Percentiles rank a stretch among this genome's conserved stretches.
Evolutionary conservation across 345 rosid species (phyloP).

Genomic region (Litchi chinensis): DNA sequence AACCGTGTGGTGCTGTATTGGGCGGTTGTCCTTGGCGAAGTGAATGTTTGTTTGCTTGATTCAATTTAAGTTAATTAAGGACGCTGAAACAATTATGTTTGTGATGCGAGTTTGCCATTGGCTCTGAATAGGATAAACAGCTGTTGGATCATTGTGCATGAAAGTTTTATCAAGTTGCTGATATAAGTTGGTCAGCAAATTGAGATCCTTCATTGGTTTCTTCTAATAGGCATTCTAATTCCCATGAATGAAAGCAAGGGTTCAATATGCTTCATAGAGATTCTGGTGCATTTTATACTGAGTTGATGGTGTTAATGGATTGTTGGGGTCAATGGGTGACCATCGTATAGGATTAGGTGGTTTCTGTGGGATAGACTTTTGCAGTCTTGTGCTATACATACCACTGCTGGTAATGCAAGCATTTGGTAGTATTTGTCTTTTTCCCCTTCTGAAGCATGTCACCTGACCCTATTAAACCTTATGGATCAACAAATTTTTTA

Average conservation of each 20-base stretch:
- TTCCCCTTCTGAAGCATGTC: no score
- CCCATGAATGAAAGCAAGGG: background rate
- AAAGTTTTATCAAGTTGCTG: background rate
- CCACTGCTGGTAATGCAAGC: background rate
- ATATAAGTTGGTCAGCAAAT: background rate
- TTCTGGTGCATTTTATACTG: background rate
- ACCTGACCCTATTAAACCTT: no score
- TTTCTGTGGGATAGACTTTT: background rate
- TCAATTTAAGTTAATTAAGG: background rate
- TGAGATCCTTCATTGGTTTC: background rate
- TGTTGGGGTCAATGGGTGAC: background rate
- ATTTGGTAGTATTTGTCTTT: background rate
- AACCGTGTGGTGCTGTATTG: no score
- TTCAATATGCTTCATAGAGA: background rate
- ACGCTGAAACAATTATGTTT: background rate
- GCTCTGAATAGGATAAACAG: background rate
- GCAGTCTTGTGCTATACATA: background rate
- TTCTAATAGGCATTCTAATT: background rate
- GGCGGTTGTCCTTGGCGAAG: background rate
- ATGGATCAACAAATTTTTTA: no score
- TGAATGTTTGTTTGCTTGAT: background rate
- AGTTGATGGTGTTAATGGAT: slow-evolving; percentile 3
- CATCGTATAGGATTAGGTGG: background rate
- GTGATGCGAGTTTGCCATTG: slow-evolving; percentile 11
- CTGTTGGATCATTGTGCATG: background rate